Evolutionary conservation across 1,284 basidiomycete genomes (phyloP), one percentile per base, ranked within the genome.

Genomic region (Cryptococcus sp.): DNA sequence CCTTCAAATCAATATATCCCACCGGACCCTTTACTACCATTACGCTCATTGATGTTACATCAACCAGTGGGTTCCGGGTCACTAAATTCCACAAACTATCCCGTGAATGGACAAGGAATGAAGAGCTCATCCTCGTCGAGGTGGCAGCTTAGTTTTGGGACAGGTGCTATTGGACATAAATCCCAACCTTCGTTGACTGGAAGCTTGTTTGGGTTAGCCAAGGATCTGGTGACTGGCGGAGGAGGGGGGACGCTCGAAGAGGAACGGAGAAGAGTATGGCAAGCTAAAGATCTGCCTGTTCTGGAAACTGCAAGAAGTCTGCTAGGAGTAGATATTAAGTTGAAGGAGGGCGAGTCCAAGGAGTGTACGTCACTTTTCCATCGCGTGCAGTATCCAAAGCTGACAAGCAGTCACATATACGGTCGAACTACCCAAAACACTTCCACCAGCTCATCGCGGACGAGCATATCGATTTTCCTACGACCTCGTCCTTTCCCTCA

Each of bases 371-470:
- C 41, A 43, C 13, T 7, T n/a, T n/a, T n/a, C 41, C 21, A 21
- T 19, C 16, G 7, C 9, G 41, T 22, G 19, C 7, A 4, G 7
- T 4, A 21, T 5, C 19, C 4, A 22, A 22, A 40, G 21, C 41
- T 43, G 41, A 21, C 23, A 9, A 43, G 5, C 45, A 93, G 91
- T 88, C 72, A 84, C 83, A 2, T 94, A 93, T 70, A 82, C 82
- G 0, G 74, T 92, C 2, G 73, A 77, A 2, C 76, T 97, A 1
- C 92, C 94, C 0, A 77, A 83, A 4, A 83, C 83, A 52, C 78
- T 98, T 0, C 94, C 94, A 0, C 94, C 94, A 0, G 90, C 91
- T 0, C 96, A 88, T 76, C 81, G 83, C 39, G 94, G 94, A 1
- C 85, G 86, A 47, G 80, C 85, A 1, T 79, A 97, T 57, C 81